Evolutionary conservation across 1,139 yeast genomes (phyloP), one percentile per base, ranked within the genome.

Genomic region (Geotrichum aggregatum): DNA sequence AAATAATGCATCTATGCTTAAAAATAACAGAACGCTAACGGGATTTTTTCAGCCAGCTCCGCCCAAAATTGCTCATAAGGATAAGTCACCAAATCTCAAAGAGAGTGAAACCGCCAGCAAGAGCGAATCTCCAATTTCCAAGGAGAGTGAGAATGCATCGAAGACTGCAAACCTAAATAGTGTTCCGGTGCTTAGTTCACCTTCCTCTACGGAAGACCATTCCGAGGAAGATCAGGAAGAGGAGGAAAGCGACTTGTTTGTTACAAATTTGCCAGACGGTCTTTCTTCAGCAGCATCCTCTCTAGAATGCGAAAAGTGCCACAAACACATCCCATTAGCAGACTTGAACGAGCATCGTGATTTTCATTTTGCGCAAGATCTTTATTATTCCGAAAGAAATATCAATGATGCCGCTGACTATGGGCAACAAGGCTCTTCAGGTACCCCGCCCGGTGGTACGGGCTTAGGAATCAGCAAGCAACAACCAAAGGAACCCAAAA

Each of bases 311-410:
- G 56, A 58, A 2, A 55, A 61, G 22, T 72, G 76, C 53, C 44
- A 55, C 2, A 49, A 55, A 16, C 43, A 50, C 2, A 54, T 66
- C 11, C 33, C 50, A 0, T 33, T 53, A 0, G 59, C 52, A 10
- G 59, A 61, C 3, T 49, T 57, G 19, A 61, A 52, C 10, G 73
- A 71, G 48, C 76, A 72, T 53, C 54, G 50, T 8, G 76, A 72
- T 52, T 72, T 73, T 72, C 76, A 72, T 51, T 64, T 65, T 54
- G 76, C 76, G 1, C 60, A 30, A 74, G 79, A 50, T 71, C 78
- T 56, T 2, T 26, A 28, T 13, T 6, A 28, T 7, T 7, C 30
- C 42, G 30, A 39, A 13, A 18, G 22, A n/a, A 14, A 36, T 24
- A n/a, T 19, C n/a, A 4, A 13, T 2, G 14, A 10, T 13, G 24